Evolutionary conservation across 352 stramenopile genomes (phyloP).

Genomic region (Pythium myriotylum): DNA sequence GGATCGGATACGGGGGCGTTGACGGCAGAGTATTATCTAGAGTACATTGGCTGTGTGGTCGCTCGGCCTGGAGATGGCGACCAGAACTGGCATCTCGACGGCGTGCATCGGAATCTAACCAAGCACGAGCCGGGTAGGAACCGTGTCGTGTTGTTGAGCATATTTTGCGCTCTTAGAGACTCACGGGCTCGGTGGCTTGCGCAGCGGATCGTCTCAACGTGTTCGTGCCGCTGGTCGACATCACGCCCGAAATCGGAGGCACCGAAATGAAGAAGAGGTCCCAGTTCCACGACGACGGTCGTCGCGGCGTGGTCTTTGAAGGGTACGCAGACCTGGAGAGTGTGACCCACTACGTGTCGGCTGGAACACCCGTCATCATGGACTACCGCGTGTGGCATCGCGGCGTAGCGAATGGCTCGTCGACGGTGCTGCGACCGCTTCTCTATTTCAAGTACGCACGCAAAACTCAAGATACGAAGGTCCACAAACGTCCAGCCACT

Average conservation of each 20-base stretch:
- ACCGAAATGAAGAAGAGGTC: conserved; percentile 74
- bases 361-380: conserved; percentile 68
- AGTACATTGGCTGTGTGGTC: conserved; percentile 77
- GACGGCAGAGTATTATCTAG: conserved; percentile 29
- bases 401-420: conserved; percentile 50
- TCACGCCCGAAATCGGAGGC: conserved; percentile 47
- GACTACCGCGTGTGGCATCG: conserved; percentile 84
- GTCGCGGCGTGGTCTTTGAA: conserved; percentile 43
- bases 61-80: conserved; percentile 55
- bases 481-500: not conserved
- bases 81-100: conserved; percentile 85
- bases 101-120: conserved; percentile 56
- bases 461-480: not conserved
- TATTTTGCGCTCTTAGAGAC: not conserved
- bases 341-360: conserved; percentile 51
- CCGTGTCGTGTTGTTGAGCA: too few relatives aligned
- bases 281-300: conserved; percentile 48
- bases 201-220: conserved; percentile 74
- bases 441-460: conserved; percentile 77
- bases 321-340: conserved; percentile 54
- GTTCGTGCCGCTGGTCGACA: conserved; percentile 67
- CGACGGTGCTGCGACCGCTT: conserved; percentile 37
- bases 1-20: not conserved
- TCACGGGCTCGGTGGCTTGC: not conserved
- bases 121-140: conserved; percentile 53